These are phyloP conservation scores for Aspergillus sclerotiicarbonarius DNA, from an alignment of 495 filamentous ascomycete species.

Conservation along the genomic window DNA sequence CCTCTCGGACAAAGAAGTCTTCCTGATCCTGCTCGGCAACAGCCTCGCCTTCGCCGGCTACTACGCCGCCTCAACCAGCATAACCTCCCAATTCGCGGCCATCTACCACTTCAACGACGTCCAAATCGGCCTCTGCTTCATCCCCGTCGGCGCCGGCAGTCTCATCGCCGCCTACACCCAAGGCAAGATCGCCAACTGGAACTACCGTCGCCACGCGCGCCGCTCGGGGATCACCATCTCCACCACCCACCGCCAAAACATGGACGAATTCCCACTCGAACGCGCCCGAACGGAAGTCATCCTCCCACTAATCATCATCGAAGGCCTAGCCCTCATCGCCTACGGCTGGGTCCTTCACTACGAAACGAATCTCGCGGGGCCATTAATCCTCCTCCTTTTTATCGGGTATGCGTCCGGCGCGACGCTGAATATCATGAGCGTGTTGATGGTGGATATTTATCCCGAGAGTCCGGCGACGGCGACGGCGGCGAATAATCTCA, in stretches of 20 bases:
- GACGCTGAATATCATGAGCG: slow-evolving; percentile 34
- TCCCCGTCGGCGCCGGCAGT: slow-evolving; percentile 12
- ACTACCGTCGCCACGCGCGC: slow-evolving; percentile 40
- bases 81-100: slow-evolving; percentile 15
- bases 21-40: slow-evolving; percentile 43
- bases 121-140: slow-evolving; percentile 24
- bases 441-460: slow-evolving; percentile 63
- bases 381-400: slow-evolving; percentile 34
- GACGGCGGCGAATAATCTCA: slow-evolving; percentile 65
- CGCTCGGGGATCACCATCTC: slow-evolving; percentile 31
- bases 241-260: slow-evolving; percentile 31
- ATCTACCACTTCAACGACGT: slow-evolving; percentile 26
- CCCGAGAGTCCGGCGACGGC: slow-evolving; percentile 55
- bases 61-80: slow-evolving; percentile 20
- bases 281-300: not conserved
- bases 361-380: slow-evolving; percentile 30
- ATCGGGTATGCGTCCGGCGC: slow-evolving; percentile 33
- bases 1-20: slow-evolving; percentile 50
- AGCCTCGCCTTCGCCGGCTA: slow-evolving; percentile 19
- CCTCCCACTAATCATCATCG: slow-evolving; percentile 34
- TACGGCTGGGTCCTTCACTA: slow-evolving; percentile 52
- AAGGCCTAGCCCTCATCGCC: slow-evolving; percentile 29
- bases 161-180: slow-evolving; percentile 30
- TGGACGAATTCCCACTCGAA: not conserved
- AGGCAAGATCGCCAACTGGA: slow-evolving; percentile 44